Base-by-base conservation (phyloP, 768 basidiomycete genomes). In the Coprinopsis sp. region DNA sequence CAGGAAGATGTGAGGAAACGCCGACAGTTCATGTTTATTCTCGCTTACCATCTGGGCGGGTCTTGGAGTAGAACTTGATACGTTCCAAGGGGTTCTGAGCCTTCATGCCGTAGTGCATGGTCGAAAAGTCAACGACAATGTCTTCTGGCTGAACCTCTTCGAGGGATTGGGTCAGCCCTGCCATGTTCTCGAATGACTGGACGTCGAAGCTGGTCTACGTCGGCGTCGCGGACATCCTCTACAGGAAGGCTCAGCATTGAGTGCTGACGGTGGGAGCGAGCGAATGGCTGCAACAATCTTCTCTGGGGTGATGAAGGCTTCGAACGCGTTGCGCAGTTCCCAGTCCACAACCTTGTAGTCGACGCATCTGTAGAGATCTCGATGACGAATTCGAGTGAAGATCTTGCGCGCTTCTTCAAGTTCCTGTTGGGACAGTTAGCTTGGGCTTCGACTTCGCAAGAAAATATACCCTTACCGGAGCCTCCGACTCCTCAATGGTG, bases 71-170 rank as follows among this genome's bases (percentile, higher is more conserved):
- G 57, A 91, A 92, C 58, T 73, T 78, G 44, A 89, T 77, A 13
- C 64, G 72, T 36, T 83, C 74, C 37, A 91, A 57, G 1, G 90
- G 90, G 54, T 87, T 87, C 51, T 68, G 61, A 34, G 79, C 77
- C 52, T 76, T 69, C 79, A 84, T 87, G 3, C 89, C 90, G 54
- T 86, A 84, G 58, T 91, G 90, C 73, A 91, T 72, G n/a, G 60
- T 54, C 1, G 79, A 62, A 12, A 81, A 67, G 40, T 82, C 76
- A 18, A 91, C 84, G 31, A 84, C 76, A 24, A 91, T 69, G 44
- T 87, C 75, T 4, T 70, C 59, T 0, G 65, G 62, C 13, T 51
- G 58, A 10, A 85, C 65, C 11, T 60, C 51, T 8, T 64, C 55
- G n/a, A n/a, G n/a, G n/a, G n/a, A n/a, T n/a, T n/a, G n/a, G n/a